Percentiles rank a stretch among this genome's conserved stretches.
Conservation (phyloP, 371 early-diverging fungal species). For the Mucor piriformis region DNA sequence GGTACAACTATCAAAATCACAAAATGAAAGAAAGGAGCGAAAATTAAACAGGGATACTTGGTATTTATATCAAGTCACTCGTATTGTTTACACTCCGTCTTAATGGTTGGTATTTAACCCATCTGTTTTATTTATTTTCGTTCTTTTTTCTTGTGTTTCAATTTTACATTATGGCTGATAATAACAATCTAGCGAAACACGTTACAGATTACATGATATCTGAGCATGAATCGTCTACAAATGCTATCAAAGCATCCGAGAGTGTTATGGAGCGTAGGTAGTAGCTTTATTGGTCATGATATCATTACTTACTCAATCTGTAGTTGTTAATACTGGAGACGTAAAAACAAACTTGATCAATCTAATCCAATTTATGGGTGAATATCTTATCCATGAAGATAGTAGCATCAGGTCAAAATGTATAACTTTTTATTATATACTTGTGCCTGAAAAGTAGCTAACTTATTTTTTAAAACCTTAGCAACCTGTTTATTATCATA, state of each 20-base stretch:
- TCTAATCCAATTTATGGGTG: slow-evolving; percentile 9
- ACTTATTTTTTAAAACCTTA: neutral
- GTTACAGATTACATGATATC: slow-evolving; percentile 15
- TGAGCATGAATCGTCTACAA: neutral
- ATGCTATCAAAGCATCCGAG: neutral
- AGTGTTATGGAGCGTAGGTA: slow-evolving; percentile 4
- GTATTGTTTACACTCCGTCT: neutral
- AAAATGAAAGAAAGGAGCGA: neutral
- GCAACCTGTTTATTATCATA: slow-evolving; percentile 13
- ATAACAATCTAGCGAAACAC: slow-evolving; percentile 2
- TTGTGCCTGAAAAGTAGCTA: neutral
- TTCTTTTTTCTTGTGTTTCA: neutral
- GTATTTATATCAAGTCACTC: slow-evolving; percentile 3
- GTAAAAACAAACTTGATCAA: slow-evolving; percentile 2
- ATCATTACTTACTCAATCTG: neutral
- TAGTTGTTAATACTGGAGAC: slow-evolving; percentile 2
- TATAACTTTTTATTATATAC: neutral
- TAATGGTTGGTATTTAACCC: neutral
- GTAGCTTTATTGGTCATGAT: neutral
- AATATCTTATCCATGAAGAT: slow-evolving; percentile 12
- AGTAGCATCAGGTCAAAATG: slow-evolving; percentile 12
- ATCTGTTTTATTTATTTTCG: neutral
- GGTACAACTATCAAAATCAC: neutral
- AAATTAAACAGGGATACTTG: neutral
- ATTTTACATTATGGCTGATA: neutral